These are phyloP conservation scores for Fusarium gaditjirri DNA, from an alignment of 2,329 filamentous ascomycete genomes.

Conservation along the genomic window DNA sequence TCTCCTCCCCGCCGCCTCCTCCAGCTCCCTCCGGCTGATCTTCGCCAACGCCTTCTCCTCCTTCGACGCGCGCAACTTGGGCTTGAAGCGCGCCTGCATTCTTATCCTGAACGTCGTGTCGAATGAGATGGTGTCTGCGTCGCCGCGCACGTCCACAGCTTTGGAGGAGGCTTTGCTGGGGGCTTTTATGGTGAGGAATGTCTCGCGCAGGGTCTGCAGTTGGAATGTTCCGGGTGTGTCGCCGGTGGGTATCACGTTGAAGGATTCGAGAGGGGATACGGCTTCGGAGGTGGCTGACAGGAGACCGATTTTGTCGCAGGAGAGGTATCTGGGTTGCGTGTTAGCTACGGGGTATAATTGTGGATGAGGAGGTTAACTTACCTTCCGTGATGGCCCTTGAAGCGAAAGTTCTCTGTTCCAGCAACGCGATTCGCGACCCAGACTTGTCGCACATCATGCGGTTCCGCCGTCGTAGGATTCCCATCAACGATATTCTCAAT, in stretches of 20 bases:
- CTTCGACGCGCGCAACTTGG: slow-evolving; percentile 79
- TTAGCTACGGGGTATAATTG: neutral
- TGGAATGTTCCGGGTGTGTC: slow-evolving; percentile 78
- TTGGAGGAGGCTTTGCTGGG: slow-evolving; percentile 60
- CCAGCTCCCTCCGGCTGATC: slow-evolving; percentile 86
- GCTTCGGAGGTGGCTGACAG: slow-evolving; percentile 83
- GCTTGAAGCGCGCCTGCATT: slow-evolving; percentile 97
- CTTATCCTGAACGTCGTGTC: slow-evolving; percentile 81
- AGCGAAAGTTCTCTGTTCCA: slow-evolving; percentile 82
- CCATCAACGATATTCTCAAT: slow-evolving; percentile 91
- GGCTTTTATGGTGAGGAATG: slow-evolving; percentile 73
- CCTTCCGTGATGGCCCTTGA: slow-evolving; percentile 92
- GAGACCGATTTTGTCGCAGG: slow-evolving; percentile 84
- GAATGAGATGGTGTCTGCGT: slow-evolving; percentile 74
- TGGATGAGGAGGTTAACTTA: slow-evolving; percentile 50
- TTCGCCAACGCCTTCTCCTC: slow-evolving; percentile 87
- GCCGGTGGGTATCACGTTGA: slow-evolving; percentile 71
- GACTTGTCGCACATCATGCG: slow-evolving; percentile 94
- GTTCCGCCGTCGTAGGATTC: slow-evolving; percentile 86
- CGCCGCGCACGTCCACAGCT: slow-evolving; percentile 76
- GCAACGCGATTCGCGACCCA: slow-evolving; percentile 89
- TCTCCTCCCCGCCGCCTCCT: slow-evolving; percentile 79
- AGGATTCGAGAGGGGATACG: slow-evolving; percentile 85
- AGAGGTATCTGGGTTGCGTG: slow-evolving; percentile 74
- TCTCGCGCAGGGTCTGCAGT: slow-evolving; percentile 77